These are phyloP conservation scores for Penicillium sclerotigenum DNA, from an alignment of 2,329 filamentous ascomycete genomes.

Conservation along the genomic window DNA sequence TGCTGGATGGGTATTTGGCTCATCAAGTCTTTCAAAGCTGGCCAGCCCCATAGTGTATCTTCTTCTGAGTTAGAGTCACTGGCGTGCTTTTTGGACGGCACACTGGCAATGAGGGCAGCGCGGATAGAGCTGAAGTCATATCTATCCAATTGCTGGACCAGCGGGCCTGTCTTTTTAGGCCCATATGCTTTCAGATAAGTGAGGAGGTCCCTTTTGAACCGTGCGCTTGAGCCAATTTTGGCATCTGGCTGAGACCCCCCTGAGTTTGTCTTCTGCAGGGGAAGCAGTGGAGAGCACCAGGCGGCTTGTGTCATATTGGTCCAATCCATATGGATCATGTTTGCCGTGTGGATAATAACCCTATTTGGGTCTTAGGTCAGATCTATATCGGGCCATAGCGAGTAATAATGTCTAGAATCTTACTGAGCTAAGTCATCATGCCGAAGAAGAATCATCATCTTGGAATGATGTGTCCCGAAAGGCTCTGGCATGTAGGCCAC, in stretches of 20 bases:
- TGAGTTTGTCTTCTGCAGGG: slow-evolving; percentile 36
- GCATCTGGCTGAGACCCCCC: slow-evolving; percentile 13
- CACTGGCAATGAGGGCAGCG: slow-evolving; percentile 73
- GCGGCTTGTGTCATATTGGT: slow-evolving; percentile 80
- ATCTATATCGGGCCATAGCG: background rate
- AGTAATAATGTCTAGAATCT: slow-evolving; percentile 7
- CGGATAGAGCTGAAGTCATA: slow-evolving; percentile 70
- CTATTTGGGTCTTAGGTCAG: slow-evolving; percentile 21
- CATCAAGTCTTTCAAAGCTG: slow-evolving; percentile 61
- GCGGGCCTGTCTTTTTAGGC: slow-evolving; percentile 48
- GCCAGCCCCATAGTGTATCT: slow-evolving; percentile 73
- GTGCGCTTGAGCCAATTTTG: slow-evolving; percentile 58
- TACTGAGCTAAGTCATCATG: slow-evolving; percentile 71
- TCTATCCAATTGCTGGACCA: slow-evolving; percentile 56
- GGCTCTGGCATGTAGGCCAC: slow-evolving; percentile 76
- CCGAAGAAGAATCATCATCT: slow-evolving; percentile 81
- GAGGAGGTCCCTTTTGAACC: slow-evolving; percentile 74
- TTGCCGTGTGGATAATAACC: slow-evolving; percentile 81
- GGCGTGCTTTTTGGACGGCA: slow-evolving; percentile 64
- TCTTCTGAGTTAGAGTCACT: slow-evolving; percentile 41
- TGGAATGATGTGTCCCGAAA: slow-evolving; percentile 82
- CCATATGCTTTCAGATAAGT: slow-evolving; percentile 71
- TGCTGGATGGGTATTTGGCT: slow-evolving; percentile 49
- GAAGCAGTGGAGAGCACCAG: slow-evolving; percentile 72
- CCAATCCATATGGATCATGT: slow-evolving; percentile 89